phyloP scores from a whole-genome alignment of 2,329 filamentous ascomycete genomes.

The Amauroascus niger region DNA sequence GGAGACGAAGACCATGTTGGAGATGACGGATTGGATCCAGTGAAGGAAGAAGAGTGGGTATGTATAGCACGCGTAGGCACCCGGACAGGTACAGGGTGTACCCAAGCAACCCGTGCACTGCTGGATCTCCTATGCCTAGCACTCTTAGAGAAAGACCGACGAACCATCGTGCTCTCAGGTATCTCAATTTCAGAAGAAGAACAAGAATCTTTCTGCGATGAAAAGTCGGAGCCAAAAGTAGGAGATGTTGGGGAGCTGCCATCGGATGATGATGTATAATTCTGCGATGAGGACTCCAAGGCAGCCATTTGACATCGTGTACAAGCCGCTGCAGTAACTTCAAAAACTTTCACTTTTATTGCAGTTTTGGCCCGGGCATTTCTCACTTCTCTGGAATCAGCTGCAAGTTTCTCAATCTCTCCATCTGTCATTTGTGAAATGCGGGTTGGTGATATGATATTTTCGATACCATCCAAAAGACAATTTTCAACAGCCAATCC shows the following conservation, averaged over 20 bases:
- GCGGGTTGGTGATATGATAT: conserved; percentile 26
- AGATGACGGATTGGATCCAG: conserved; percentile 1
- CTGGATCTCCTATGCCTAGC: background rate
- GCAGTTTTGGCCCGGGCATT: conserved; percentile 10
- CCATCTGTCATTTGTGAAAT: conserved; percentile 27
- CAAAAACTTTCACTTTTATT: conserved; percentile 16
- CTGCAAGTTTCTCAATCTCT: conserved; percentile 21
- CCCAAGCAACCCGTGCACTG: background rate
- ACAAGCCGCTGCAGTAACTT: conserved; percentile 15
- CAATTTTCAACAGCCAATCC: conserved; percentile 32
- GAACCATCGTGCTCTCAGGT: background rate
- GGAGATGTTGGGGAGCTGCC: conserved; percentile 7
- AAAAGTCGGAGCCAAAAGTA: conserved; percentile 4
- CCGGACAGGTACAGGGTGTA: conserved; percentile 2
- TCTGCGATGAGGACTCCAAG: conserved; percentile 14
- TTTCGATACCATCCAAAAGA: conserved; percentile 28
- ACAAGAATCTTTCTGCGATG: conserved; percentile 3
- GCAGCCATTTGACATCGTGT: conserved; percentile 18
- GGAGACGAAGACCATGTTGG: conserved; percentile 1
- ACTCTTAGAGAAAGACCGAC: background rate
- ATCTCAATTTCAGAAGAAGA: conserved; percentile 9
- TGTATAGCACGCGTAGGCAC: background rate
- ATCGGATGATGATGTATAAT: conserved; percentile 11
- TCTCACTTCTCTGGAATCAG: conserved; percentile 20
- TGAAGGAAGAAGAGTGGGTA: background rate